Evolutionary conservation across 768 basidiomycete species (phyloP).

Genomic region (Mycena indigotica): DNA sequence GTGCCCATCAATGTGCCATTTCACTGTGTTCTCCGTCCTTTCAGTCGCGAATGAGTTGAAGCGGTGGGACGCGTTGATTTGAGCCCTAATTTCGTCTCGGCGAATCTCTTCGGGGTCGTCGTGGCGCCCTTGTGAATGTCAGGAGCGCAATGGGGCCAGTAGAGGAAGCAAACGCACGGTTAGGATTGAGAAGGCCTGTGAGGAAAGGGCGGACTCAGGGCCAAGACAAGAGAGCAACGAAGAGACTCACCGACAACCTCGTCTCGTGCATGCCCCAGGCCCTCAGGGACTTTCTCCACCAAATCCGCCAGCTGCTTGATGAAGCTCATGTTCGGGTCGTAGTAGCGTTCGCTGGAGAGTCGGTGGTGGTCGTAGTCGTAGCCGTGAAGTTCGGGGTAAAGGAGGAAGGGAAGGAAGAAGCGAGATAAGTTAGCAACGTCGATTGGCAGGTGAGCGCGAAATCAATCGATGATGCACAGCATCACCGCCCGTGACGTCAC

Average conservation of each 20-base stretch:
- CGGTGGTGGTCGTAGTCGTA: no score
- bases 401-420: no score
- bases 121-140: constrained; percentile 55
- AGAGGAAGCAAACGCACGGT: constrained; percentile 37
- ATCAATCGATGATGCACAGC: no score
- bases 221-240: background rate
- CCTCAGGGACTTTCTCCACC: constrained; percentile 34
- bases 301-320: constrained; percentile 38
- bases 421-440: no score
- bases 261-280: constrained; percentile 42
- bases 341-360: no score
- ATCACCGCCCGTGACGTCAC: no score
- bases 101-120: constrained; percentile 73
- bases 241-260: constrained; percentile 38
- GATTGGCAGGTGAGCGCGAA: no score
- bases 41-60: constrained; percentile 83
- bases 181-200: constrained; percentile 47
- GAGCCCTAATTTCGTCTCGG: constrained; percentile 68
- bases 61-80: constrained; percentile 79
- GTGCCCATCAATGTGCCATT: constrained; percentile 95
- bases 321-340: no score
- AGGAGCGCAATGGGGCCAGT: background rate
- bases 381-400: no score
- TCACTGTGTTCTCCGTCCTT: constrained; percentile 70
- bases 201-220: background rate